phyloP scores from a whole-genome alignment of 2,329 filamentous ascomycete genomes.

The Pseudohalonectria lignicola region DNA sequence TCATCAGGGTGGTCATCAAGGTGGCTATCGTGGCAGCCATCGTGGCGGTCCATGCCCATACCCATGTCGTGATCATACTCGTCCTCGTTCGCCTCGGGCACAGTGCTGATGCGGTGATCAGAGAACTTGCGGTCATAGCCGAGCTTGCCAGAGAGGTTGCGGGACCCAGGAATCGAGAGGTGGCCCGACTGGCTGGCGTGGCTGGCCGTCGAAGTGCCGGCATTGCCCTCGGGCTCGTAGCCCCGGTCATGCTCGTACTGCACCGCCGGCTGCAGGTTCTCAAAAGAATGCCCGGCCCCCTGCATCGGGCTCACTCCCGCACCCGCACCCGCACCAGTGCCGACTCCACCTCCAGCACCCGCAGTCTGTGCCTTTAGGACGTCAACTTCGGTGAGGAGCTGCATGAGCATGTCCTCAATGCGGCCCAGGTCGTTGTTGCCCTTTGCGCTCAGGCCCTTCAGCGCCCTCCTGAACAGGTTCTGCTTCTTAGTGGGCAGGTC shows the following conservation, averaged over 20 bases:
- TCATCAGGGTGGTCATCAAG: not conserved
- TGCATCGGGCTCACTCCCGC: slow-evolving; percentile 32
- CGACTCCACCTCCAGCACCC: slow-evolving; percentile 12
- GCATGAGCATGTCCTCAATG: slow-evolving; percentile 86
- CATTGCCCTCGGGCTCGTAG: slow-evolving; percentile 75
- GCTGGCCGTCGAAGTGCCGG: slow-evolving; percentile 62
- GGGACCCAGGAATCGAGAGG: slow-evolving; percentile 45
- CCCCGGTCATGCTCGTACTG: slow-evolving; percentile 60
- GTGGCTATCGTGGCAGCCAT: slow-evolving; percentile 32
- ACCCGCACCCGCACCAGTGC: slow-evolving; percentile 10
- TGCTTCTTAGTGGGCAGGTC: slow-evolving; percentile 66
- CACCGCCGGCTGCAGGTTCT: slow-evolving; percentile 51
- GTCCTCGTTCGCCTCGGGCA: slow-evolving; percentile 73
- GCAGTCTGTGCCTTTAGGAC: slow-evolving; percentile 56
- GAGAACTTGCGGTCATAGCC: slow-evolving; percentile 47
- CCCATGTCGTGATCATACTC: slow-evolving; percentile 37
- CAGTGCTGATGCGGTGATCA: slow-evolving; percentile 80
- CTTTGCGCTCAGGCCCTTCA: slow-evolving; percentile 81
- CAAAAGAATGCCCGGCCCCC: slow-evolving; percentile 48
- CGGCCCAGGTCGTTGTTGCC: slow-evolving; percentile 78
- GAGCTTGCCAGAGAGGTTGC: slow-evolving; percentile 18
- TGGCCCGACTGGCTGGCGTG: slow-evolving; percentile 67
- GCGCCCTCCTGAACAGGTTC: slow-evolving; percentile 87
- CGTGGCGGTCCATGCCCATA: no score
- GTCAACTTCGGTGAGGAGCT: slow-evolving; percentile 86